These are phyloP conservation scores for Russula sp. DNA, from an alignment of 768 basidiomycete species.

Conservation along the genomic window DNA sequence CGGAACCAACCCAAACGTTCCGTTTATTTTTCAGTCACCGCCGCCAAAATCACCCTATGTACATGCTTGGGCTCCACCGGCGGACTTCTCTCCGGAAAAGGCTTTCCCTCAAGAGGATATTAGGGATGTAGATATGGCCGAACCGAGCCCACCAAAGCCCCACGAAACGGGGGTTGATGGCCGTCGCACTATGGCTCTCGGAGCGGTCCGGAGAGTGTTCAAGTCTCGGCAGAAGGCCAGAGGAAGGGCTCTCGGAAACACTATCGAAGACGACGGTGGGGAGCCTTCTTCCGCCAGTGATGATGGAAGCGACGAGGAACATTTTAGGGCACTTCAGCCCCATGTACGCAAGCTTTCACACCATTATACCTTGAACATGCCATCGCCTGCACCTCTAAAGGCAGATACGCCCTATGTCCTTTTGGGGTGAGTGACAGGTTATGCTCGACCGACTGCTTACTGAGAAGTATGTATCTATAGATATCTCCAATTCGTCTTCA, in stretches of 20 bases:
- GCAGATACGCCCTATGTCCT: slow-evolving; percentile 78
- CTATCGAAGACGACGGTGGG: slow-evolving; percentile 33
- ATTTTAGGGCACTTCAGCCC: slow-evolving; percentile 29
- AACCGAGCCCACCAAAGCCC: slow-evolving; percentile 56
- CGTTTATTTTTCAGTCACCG: slow-evolving; percentile 67
- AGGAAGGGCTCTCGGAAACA: slow-evolving; percentile 34
- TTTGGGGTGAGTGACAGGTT: slow-evolving; percentile 61
- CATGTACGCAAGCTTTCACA: slow-evolving; percentile 60
- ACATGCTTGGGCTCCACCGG: slow-evolving; percentile 66
- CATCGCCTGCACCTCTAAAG: slow-evolving; percentile 52
- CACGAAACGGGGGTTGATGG: slow-evolving; percentile 42
- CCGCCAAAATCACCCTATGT: slow-evolving; percentile 43
- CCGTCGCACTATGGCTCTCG: slow-evolving; percentile 55
- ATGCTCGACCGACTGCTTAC: slow-evolving; percentile 21
- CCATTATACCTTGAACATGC: slow-evolving; percentile 82
- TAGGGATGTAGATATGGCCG: slow-evolving; percentile 73
- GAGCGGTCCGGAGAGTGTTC: slow-evolving; percentile 64
- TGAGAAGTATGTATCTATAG: slow-evolving; percentile 38
- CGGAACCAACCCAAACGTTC: slow-evolving; percentile 62
- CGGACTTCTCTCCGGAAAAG: slow-evolving; percentile 56
- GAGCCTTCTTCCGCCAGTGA: slow-evolving; percentile 50
- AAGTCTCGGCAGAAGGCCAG: slow-evolving; percentile 53
- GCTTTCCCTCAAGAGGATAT: slow-evolving; percentile 58
- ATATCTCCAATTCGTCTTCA: slow-evolving; percentile 95
- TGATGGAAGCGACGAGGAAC: slow-evolving; percentile 42